Evolutionary conservation across 129 eudicot species (phyloP).

Genomic region (Daucus carota): DH1_v3.0 NC_030383.2:13961501-13962000

Average conservation of each 20-base stretch:
- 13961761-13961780: conserved; percentile 96
- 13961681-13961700: conserved; percentile 47
- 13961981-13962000: conserved; percentile 19
- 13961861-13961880: conserved; percentile 49
- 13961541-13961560: background rate
- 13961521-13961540: background rate
- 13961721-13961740: background rate
- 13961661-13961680: conserved; percentile 46
- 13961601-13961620: background rate
- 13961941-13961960: conserved; percentile 8
- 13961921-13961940: conserved; percentile 26
- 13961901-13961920: conserved; percentile 19
- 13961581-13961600: background rate
- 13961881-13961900: conserved; percentile 35
- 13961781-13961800: conserved; percentile 52
- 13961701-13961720: background rate
- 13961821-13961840: conserved; percentile 31
- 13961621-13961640: background rate
- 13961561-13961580: too few relatives aligned
- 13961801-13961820: conserved; percentile 29
- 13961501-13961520: background rate
- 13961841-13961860: conserved; percentile 35
- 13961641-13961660: background rate
- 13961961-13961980: conserved; percentile 22
- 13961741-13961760: background rate